These are phyloP conservation scores for Aspergillus intermedius DNA, from an alignment of 2,329 filamentous ascomycete species.

Conservation along the genomic window DNA sequence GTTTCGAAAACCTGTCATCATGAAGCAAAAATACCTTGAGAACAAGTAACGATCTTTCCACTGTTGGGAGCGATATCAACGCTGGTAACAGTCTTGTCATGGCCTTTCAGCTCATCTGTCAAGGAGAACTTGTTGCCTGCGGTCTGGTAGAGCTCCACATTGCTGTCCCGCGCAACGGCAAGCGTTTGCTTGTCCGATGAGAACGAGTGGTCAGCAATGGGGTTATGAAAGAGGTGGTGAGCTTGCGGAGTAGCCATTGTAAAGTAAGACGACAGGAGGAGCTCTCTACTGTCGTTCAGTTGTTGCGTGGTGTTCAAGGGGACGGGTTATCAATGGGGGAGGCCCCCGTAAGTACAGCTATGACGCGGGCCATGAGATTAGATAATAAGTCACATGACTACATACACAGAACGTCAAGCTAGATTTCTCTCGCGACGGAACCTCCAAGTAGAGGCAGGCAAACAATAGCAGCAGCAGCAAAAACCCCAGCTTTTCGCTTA, in stretches of 20 bases:
- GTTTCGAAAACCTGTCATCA: neutral
- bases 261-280: conserved; percentile 67
- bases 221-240: conserved; percentile 92
- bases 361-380: conserved; percentile 16
- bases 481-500: neutral
- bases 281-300: conserved; percentile 85
- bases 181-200: conserved; percentile 82
- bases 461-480: neutral
- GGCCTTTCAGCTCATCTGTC: conserved; percentile 87
- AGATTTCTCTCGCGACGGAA: conserved; percentile 2
- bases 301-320: neutral
- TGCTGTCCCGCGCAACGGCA: conserved; percentile 83
- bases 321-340: neutral
- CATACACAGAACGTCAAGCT: neutral
- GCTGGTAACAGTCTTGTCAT: conserved; percentile 94
- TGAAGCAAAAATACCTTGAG: conserved; percentile 60
- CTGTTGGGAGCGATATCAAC: conserved; percentile 89
- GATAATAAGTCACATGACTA: conserved; percentile 16
- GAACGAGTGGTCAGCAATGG: conserved; percentile 97
- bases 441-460: neutral
- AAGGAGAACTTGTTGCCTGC: conserved; percentile 70
- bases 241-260: conserved; percentile 82
- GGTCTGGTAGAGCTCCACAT: conserved; percentile 78
- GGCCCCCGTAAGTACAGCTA: conserved; percentile 4
- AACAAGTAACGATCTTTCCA: conserved; percentile 94